A percentile compares a stretch with the other conserved stretches of the same genome.
These are phyloP conservation scores for Spergularia bocconei DNA, from an alignment of 148 eudicot genomes.

Conservation along the genomic window DNA sequence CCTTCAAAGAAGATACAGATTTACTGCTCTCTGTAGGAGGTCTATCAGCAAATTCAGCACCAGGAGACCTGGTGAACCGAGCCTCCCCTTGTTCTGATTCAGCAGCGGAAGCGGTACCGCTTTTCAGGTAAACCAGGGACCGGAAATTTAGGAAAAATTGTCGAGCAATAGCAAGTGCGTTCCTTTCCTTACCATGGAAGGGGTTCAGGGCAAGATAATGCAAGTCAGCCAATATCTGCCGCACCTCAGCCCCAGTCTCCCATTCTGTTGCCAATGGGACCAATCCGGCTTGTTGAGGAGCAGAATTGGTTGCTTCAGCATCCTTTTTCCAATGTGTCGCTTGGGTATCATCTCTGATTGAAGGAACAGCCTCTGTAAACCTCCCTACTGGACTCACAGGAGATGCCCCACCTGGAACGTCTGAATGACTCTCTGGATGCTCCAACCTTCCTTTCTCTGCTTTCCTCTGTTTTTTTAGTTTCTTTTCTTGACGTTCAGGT, in stretches of 20 bases:
- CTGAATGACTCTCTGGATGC: conserved; percentile 16
- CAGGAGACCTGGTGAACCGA: conserved; percentile 20
- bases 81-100: conserved; percentile 46
- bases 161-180: conserved; percentile 28
- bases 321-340: conserved; percentile 23
- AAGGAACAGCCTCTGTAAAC: conserved; percentile 22
- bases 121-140: conserved; percentile 57
- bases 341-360: conserved; percentile 25
- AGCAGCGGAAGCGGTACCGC: conserved; percentile 35
- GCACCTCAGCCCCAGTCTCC: conserved; percentile 33
- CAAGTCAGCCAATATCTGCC: conserved; percentile 48
- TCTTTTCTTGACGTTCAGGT: conserved; percentile 34
- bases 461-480: conserved; percentile 43
- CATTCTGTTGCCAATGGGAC: conserved; percentile 18
- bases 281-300: conserved; percentile 25
- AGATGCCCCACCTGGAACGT: conserved; percentile 24
- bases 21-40: conserved; percentile 22
- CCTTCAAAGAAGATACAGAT: conserved; percentile 34
- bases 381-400: conserved; percentile 21
- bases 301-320: conserved; percentile 17
- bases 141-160: conserved; percentile 62
- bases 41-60: conserved; percentile 14
- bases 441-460: conserved; percentile 24
- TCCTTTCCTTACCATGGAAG: conserved; percentile 44
- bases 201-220: conserved; percentile 65